Base-by-base conservation (phyloP, 1,284 basidiomycete genomes). In the Apiotrichum akiyoshidainum region DNA sequence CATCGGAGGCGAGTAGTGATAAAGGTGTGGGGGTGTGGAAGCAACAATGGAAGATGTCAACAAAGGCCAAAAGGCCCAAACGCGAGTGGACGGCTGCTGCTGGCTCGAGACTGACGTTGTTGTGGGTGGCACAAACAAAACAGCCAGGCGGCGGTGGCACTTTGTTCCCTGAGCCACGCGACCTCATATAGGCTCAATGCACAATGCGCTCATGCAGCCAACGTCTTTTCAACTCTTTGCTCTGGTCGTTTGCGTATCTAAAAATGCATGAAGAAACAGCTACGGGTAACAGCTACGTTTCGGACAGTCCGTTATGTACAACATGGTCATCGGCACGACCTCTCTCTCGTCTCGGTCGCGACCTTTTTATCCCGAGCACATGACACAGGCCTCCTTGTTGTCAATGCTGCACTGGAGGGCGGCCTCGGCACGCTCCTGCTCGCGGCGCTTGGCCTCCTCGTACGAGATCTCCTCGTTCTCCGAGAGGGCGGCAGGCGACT, bases 381-480 rank as follows among this genome's bases (percentile, higher is more conserved):
- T 77, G 63, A 76, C 52, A 63, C 77, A 79, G 51, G 73, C 74
- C 46, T 79, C 78, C 70, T 79, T 79, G 75, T 79, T 79, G 54
- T 78, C 77, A 55, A 79, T 78, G 51, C 70, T 73, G 66, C 77
- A 78, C 63, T 78, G 77, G 46, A 78, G 66, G 46, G 77, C 77
- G 33, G 76, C 78, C 60, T 71, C 76, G 17, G 78, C 78, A 47
- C 77, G 65, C 67, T 78, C 78, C 39, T 78, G 77, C 13, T 76
- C 76, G 13, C 76, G 60, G 59, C 68, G 63, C 69, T 79, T 78
- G 52, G 78, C 78, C 67, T 79, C 77, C 65, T 79, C 78, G 61
- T 78, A 79, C 26, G 73, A 71, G 51, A 79, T 72, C 65, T 79
- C 78, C 65, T 77, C 76, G 55, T 74, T 73, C 58, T 78, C 74